Evolutionary conservation across 164 flowering plant species (phyloP).

Genomic region (Buxus sempervirens): DNA sequence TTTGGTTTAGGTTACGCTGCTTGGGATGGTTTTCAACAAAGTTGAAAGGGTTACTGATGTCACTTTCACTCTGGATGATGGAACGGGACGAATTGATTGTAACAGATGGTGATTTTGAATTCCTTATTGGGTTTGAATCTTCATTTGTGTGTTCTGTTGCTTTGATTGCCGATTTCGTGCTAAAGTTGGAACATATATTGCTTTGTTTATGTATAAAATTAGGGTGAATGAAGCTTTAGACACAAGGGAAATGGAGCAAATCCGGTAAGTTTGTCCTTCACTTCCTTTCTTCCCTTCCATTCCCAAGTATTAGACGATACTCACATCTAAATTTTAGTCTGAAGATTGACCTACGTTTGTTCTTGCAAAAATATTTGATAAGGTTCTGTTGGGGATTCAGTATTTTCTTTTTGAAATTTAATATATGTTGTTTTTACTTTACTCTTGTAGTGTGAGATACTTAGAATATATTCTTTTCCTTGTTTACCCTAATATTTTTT

Average conservation of each 20-base stretch:
- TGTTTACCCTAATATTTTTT: not conserved
- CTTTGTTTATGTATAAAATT: constrained; percentile 6
- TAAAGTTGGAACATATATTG: no score
- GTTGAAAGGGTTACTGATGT: constrained; percentile 67
- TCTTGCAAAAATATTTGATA: not conserved
- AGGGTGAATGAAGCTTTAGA: constrained; percentile 69
- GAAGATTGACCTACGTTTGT: not conserved
- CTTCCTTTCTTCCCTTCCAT: not conserved
- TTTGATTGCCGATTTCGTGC: not conserved
- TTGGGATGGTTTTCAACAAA: constrained; percentile 63
- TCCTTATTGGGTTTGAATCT: not conserved
- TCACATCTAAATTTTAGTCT: not conserved
- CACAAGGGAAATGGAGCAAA: constrained; percentile 52
- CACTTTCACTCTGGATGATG: constrained; percentile 74
- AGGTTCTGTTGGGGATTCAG: not conserved
- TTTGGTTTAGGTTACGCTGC: constrained; percentile 54
- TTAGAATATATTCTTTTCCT: not conserved
- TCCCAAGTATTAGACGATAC: not conserved
- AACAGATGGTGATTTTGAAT: constrained; percentile 52
- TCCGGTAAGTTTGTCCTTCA: constrained; percentile 35
- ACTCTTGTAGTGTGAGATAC: not conserved
- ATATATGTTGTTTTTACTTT: not conserved
- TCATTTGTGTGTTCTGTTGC: not conserved
- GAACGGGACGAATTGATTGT: constrained; percentile 80
- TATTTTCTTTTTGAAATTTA: not conserved